Base-by-base conservation (phyloP, 202 grass and related monocot genomes). In the Brachypodium distachyon region DNA sequence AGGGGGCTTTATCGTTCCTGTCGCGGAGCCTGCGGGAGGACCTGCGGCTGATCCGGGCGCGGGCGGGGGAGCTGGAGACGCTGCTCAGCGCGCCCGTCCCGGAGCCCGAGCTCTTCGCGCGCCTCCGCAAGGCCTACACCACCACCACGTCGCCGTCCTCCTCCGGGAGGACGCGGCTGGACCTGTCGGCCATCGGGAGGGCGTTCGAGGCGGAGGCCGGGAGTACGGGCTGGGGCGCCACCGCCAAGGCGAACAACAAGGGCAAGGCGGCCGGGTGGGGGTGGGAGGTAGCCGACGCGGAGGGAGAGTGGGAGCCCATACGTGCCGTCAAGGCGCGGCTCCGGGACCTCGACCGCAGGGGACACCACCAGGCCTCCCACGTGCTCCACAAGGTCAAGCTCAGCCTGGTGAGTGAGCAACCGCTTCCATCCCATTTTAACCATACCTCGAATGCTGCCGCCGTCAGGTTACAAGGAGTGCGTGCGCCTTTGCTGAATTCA, bases 231-330 rank as follows among this genome's bases (percentile, higher is more conserved):
- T n/a, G 73, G 43, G 41, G 54, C n/a, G 44, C 64, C 50, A 63
- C n/a, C n/a, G n/a, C n/a, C n/a, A n/a, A n/a, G n/a, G n/a, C n/a
- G n/a, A n/a, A n/a, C n/a, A n/a, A n/a, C n/a, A n/a, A n/a, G n/a
- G n/a, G n/a, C n/a, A n/a, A n/a, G n/a, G n/a, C 53, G 8, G 6
- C 55, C 13, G 60, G 68, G 34, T 92, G 86, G 94, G 41, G 61
- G 55, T 74, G 72, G 76, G 83, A 85, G 78, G 81, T 82, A 28
- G 73, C 78, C 61, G 88, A 96, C 67, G 80, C 76, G 6, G 86
- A 74, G 74, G n/a, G n/a, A n/a, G 92, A 92, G 76, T 98, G 96
- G 96, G 96, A 95, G 80, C 89, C 85, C 29, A 69, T 98, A 27
- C 74, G 86, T 49, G 84, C 79, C 40, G 81, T 97, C 42, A 97